Evolutionary conservation across 305 asterid genomes (phyloP).

Genomic region (Solanum aculeatissimum): DNA sequence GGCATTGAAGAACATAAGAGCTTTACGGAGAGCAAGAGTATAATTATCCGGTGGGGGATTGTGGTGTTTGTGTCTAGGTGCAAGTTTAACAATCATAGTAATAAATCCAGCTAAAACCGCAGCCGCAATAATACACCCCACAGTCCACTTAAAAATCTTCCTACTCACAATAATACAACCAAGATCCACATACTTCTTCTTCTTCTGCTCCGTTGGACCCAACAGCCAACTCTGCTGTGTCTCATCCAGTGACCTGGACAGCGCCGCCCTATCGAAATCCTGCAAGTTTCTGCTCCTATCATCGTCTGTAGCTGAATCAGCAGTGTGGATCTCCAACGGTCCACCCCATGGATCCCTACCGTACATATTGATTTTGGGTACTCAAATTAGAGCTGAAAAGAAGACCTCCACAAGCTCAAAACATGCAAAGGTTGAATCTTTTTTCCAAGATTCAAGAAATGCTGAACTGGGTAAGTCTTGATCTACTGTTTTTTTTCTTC

Average conservation of each 20-base stretch:
- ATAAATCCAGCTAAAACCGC: slow-evolving; percentile 62
- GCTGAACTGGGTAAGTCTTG: neutral
- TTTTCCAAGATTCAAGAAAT: neutral
- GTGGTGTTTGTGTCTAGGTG: slow-evolving; percentile 63
- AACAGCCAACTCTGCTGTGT: slow-evolving; percentile 98
- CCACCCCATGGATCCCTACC: slow-evolving; percentile 98
- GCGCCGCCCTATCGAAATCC: slow-evolving; percentile 62
- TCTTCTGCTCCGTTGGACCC: slow-evolving; percentile 93
- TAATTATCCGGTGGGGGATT: slow-evolving; percentile 88
- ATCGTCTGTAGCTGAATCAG: slow-evolving; percentile 84
- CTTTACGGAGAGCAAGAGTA: slow-evolving; percentile 71
- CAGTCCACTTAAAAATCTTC: slow-evolving; percentile 76
- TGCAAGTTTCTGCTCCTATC: slow-evolving; percentile 70
- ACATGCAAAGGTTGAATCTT: neutral
- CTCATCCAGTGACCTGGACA: slow-evolving; percentile 82
- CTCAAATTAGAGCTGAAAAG: neutral
- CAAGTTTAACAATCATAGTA: slow-evolving; percentile 60
- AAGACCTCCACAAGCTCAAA: neutral
- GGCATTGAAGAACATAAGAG: slow-evolving; percentile 88
- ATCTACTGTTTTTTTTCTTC: neutral
- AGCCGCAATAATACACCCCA: slow-evolving; percentile 61
- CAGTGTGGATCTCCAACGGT: slow-evolving; percentile 67
- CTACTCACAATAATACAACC: slow-evolving; percentile 85
- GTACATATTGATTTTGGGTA: slow-evolving; percentile 39
- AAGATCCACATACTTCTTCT: slow-evolving; percentile 94